Conservation (phyloP, 208 protist species). For the Crithidia fasciculata region DNA sequence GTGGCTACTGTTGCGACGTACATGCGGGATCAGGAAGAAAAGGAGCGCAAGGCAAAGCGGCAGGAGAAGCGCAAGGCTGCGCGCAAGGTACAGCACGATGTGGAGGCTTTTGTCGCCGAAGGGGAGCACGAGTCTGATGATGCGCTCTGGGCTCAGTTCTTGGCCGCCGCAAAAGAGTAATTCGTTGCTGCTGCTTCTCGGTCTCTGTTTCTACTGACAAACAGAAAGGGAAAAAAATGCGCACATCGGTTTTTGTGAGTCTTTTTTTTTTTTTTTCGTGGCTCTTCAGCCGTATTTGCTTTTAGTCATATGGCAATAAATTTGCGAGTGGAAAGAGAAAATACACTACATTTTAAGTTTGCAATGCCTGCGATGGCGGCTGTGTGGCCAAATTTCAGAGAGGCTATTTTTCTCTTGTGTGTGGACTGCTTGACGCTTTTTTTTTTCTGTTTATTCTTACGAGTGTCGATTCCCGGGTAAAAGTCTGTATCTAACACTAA, state of each 20-base stretch:
- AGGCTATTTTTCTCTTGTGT: too few species aligned
- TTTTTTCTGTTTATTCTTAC: not conserved
- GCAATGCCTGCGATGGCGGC: too few species aligned
- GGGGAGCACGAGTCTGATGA: conserved; percentile 36
- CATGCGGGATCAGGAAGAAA: conserved; percentile 46
- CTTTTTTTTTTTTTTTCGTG: not conserved
- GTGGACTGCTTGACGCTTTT: not conserved
- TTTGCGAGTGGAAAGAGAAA: not conserved
- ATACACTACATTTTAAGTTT: not conserved
- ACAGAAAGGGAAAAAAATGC: too few species aligned
- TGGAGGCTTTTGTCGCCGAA: conserved; percentile 30
- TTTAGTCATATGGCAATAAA: too few species aligned
- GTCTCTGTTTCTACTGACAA: not conserved
- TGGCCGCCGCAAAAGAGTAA: conserved; percentile 36
- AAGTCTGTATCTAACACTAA: too few species aligned
- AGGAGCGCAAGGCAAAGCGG: conserved; percentile 51
- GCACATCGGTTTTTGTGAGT: not conserved
- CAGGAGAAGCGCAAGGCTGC: conserved; percentile 39
- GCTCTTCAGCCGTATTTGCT: not conserved
- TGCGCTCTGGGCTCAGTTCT: conserved; percentile 40
- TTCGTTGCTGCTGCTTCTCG: not conserved
- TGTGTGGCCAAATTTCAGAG: too few species aligned
- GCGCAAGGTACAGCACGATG: conserved; percentile 23
- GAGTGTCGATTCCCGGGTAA: too few species aligned
- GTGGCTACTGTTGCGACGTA: conserved; percentile 69